These are phyloP conservation scores for Aspergillus awamori DNA, from an alignment of 2,329 filamentous ascomycete species.

Conservation along the genomic window DNA sequence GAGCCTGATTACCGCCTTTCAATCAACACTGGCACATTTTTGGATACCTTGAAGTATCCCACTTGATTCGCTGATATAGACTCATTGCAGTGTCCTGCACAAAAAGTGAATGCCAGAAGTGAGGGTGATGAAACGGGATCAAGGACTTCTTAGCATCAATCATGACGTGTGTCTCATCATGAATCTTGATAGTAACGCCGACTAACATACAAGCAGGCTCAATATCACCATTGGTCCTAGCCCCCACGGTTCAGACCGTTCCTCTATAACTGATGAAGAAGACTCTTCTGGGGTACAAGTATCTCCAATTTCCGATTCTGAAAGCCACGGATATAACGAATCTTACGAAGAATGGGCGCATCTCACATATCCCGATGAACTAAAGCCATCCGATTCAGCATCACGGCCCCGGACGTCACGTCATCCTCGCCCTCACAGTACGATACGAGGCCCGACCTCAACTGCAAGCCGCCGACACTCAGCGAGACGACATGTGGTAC, in stretches of 20 bases:
- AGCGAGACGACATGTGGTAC: constrained; percentile 39
- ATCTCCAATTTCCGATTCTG: constrained; percentile 43
- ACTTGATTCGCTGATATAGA: not conserved
- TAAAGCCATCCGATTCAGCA: constrained; percentile 52
- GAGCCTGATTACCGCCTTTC: not conserved
- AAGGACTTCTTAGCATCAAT: constrained; percentile 9
- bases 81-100: not conserved
- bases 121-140: not conserved
- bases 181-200: constrained; percentile 1
- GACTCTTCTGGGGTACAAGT: constrained; percentile 50
- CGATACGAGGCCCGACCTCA: constrained; percentile 41
- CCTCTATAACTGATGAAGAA: constrained; percentile 48
- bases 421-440: constrained; percentile 40
- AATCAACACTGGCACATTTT: not conserved
- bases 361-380: constrained; percentile 48
- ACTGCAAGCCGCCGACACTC: constrained; percentile 43
- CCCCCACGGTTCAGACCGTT: constrained; percentile 43
- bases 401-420: constrained; percentile 47
- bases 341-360: constrained; percentile 44
- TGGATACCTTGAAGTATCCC: not conserved
- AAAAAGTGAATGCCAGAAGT: not conserved
- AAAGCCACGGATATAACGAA: constrained; percentile 46
- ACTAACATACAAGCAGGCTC: constrained; percentile 36
- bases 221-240: constrained; percentile 48
- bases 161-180: constrained; percentile 26